A percentile compares a stretch with the other conserved stretches of the same genome.
These are phyloP conservation scores for Starmerella powellii DNA, from an alignment of 805 yeast genomes.

Conservation along the genomic window DNA sequence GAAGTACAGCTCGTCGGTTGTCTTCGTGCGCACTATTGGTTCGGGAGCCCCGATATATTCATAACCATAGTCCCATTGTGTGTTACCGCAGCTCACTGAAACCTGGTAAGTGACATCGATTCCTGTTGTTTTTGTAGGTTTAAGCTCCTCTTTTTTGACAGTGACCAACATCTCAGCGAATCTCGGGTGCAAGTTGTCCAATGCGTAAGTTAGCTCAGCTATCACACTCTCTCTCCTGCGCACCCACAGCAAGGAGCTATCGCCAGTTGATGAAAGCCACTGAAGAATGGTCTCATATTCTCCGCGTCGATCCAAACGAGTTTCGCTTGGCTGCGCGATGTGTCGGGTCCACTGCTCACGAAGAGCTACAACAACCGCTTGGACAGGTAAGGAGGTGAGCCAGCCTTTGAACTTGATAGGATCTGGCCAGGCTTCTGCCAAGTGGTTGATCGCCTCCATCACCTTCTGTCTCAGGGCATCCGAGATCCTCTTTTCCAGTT, in stretches of 20 bases:
- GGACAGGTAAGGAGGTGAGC: constrained; percentile 40
- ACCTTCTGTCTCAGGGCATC: constrained; percentile 35
- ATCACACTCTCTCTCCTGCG: constrained; percentile 13
- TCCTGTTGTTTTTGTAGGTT: too few relatives aligned
- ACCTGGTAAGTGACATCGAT: too few relatives aligned
- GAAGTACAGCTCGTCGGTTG: constrained; percentile 50
- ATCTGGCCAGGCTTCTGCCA: constrained; percentile 17
- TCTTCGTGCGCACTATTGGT: constrained; percentile 63
- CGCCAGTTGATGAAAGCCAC: constrained; percentile 4
- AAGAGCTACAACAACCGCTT: constrained; percentile 29
- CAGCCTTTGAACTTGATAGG: constrained; percentile 26
- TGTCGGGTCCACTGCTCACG: constrained; percentile 9
- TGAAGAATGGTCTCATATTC: constrained; percentile 1
- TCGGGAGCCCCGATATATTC: constrained; percentile 72
- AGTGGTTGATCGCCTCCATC: constrained; percentile 27
- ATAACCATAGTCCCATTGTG: constrained; percentile 52
- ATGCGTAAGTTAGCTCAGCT: constrained; percentile 10
- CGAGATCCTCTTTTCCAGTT: constrained; percentile 45
- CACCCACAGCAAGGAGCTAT: constrained; percentile 8
- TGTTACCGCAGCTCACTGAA: constrained; percentile 46
- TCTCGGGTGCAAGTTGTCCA: constrained; percentile 1
- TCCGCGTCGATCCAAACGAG: too few relatives aligned
- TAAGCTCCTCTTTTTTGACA: constrained; percentile 24
- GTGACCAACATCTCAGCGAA: neutral
- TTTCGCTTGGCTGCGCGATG: neutral